A percentile compares a stretch with the other conserved stretches of the same genome.
Conservation (phyloP, 371 early-diverging fungal species). For the Zancudomyces culisetae region DNA sequence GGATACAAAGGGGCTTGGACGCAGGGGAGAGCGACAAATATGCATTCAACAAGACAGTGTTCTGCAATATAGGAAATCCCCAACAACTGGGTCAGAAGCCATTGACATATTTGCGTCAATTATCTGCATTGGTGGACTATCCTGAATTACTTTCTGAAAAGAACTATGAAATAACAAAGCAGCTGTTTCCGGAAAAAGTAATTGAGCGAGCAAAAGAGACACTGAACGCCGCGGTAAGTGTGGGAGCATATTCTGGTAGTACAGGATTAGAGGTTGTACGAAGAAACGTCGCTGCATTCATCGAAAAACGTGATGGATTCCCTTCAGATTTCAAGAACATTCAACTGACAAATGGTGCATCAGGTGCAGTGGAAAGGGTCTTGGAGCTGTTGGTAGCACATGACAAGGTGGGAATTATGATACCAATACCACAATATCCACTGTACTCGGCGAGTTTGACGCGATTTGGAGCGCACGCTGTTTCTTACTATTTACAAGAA, state of each 20-base stretch:
- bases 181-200: constrained; percentile 65
- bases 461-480: constrained; percentile 56
- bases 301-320: constrained; percentile 54
- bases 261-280: constrained; percentile 57
- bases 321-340: constrained; percentile 63
- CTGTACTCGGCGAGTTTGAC: constrained; percentile 91
- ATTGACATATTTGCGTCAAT: constrained; percentile 92
- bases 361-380: constrained; percentile 72
- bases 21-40: constrained; percentile 20
- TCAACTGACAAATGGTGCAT: constrained; percentile 79
- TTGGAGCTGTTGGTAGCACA: constrained; percentile 62
- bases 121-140: constrained; percentile 69
- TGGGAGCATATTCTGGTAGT: constrained; percentile 89
- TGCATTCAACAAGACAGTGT: constrained; percentile 58
- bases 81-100: constrained; percentile 88
- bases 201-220: constrained; percentile 61
- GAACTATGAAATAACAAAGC: constrained; percentile 28
- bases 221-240: constrained; percentile 42
- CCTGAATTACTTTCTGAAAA: constrained; percentile 49
- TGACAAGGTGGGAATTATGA: constrained; percentile 75
- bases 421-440: constrained; percentile 97
- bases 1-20: constrained; percentile 36
- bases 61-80: constrained; percentile 96
- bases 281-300: constrained; percentile 66
- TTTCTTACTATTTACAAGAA: constrained; percentile 86